phyloP scores from a whole-genome alignment of 768 basidiomycete species.

The Rhodotorula kratochvilovae region DNA sequence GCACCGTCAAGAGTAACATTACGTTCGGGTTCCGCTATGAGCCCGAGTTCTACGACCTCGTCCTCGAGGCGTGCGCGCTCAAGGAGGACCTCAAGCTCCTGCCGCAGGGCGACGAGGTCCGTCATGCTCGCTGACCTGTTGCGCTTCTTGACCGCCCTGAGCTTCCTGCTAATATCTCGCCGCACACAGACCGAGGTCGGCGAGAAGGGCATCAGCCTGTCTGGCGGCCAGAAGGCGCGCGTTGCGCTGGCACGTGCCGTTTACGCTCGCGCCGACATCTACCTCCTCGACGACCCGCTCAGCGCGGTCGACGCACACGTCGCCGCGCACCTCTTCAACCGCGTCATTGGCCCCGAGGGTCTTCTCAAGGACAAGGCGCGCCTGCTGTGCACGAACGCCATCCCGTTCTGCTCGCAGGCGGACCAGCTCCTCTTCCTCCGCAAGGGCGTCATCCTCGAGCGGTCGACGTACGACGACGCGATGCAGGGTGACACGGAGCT shows the following conservation, averaged over 20 bases:
- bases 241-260: conserved; percentile 80
- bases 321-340: conserved; percentile 74
- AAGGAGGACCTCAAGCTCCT: conserved; percentile 72
- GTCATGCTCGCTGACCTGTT: neutral
- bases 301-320: conserved; percentile 76
- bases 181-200: conserved; percentile 67
- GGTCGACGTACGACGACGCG: conserved; percentile 49
- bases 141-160: neutral
- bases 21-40: conserved; percentile 86
- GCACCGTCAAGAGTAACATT: conserved; percentile 84
- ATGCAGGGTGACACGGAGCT: conserved; percentile 44
- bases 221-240: conserved; percentile 68
- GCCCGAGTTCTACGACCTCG: conserved; percentile 72
- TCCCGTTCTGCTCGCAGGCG: conserved; percentile 49
- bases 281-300: conserved; percentile 84
- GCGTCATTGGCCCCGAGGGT: conserved; percentile 43
- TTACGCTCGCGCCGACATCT: conserved; percentile 87
- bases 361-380: conserved; percentile 50
- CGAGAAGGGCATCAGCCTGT: conserved; percentile 60
- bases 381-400: conserved; percentile 51
- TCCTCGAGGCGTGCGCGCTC: conserved; percentile 85
- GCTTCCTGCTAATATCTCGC: neutral
- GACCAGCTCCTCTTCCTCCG: conserved; percentile 52
- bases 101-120: conserved; percentile 65
- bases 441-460: conserved; percentile 50